phyloP scores from a whole-genome alignment of 495 filamentous ascomycete species.

The Achaetomiella virescens region DNA sequence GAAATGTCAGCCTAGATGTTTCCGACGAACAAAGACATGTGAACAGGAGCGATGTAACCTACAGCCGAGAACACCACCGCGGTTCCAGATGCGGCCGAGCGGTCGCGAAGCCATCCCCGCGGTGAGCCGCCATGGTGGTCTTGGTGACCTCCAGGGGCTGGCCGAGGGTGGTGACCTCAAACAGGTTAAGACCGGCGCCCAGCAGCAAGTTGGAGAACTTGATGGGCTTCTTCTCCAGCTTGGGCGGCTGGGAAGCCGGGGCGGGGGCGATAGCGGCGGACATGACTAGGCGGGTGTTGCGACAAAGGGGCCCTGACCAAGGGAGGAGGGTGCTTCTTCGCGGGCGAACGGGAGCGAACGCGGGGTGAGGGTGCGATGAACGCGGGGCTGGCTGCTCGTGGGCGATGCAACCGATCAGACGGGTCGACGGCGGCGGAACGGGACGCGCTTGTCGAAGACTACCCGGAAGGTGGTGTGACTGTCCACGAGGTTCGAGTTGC shows the following conservation, averaged over 20 bases:
- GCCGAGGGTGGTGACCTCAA: constrained; percentile 68
- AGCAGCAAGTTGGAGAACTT: constrained; percentile 99
- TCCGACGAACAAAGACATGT: not conserved
- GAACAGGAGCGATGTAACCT: constrained; percentile 38
- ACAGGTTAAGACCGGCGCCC: constrained; percentile 95
- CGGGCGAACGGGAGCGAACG: constrained; percentile 29
- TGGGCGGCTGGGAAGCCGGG: constrained; percentile 45
- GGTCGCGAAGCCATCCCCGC: constrained; percentile 75
- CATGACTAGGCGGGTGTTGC: constrained; percentile 47
- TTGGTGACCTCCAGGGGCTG: constrained; percentile 98
- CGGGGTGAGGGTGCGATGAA: constrained; percentile 4
- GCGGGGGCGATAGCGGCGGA: constrained; percentile 52
- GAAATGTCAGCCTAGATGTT: not conserved
- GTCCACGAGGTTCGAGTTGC: not conserved
- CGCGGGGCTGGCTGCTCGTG: not conserved
- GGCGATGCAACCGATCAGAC: not conserved
- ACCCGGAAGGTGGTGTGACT: not conserved
- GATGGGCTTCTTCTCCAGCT: constrained; percentile 96
- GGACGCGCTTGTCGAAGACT: constrained; percentile 2
- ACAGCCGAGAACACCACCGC: constrained; percentile 95
- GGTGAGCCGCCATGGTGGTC: constrained; percentile 98
- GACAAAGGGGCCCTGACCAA: constrained; percentile 82
- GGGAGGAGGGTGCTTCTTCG: constrained; percentile 81
- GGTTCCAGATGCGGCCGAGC: constrained; percentile 86
- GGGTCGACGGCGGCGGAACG: not conserved